A percentile compares a stretch with the other conserved stretches of the same genome.
These are phyloP conservation scores for Calonectria naviculata DNA, from an alignment of 2,329 filamentous ascomycete species.

Conservation along the genomic window DNA sequence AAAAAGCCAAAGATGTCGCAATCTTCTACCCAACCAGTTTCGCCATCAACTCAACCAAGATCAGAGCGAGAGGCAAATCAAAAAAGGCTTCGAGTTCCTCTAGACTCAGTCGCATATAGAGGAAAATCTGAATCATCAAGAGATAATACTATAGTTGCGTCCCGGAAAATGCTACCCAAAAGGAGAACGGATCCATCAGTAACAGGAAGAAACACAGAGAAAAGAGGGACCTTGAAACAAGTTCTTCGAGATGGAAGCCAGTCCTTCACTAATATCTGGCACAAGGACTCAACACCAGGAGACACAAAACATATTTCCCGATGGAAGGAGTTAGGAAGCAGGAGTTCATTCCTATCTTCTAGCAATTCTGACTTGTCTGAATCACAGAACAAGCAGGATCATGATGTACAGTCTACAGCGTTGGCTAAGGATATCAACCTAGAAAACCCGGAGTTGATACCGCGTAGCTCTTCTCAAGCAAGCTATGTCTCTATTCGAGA, in stretches of 20 bases:
- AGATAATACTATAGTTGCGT: conserved; percentile 22
- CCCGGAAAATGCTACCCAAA: conserved; percentile 33
- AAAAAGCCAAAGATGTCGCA: conserved; percentile 24
- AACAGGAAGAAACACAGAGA: conserved; percentile 47
- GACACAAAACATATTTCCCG: conserved; percentile 40
- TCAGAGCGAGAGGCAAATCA: conserved; percentile 36
- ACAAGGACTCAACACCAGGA: conserved; percentile 54
- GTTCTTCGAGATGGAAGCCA: conserved; percentile 63
- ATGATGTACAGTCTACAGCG: conserved; percentile 10
- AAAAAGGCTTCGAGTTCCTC: conserved; percentile 35
- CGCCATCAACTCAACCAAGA: not conserved
- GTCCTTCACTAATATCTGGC: conserved; percentile 60
- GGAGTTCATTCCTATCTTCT: conserved; percentile 12
- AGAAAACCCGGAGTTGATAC: conserved; percentile 42
- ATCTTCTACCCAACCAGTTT: conserved; percentile 14
- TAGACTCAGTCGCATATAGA: conserved; percentile 30
- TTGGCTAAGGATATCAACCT: conserved; percentile 16
- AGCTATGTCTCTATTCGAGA: conserved; percentile 64
- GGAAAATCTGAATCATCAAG: conserved; percentile 43
- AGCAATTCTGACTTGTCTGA: conserved; percentile 24
- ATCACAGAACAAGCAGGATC: conserved; percentile 5
- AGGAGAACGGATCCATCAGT: conserved; percentile 32
- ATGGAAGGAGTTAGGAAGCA: conserved; percentile 32
- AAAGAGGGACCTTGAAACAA: conserved; percentile 59
- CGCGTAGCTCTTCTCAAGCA: conserved; percentile 56